Conservation (phyloP, 2,329 filamentous ascomycete species). For the Coniochaeta prunicola region DNA sequence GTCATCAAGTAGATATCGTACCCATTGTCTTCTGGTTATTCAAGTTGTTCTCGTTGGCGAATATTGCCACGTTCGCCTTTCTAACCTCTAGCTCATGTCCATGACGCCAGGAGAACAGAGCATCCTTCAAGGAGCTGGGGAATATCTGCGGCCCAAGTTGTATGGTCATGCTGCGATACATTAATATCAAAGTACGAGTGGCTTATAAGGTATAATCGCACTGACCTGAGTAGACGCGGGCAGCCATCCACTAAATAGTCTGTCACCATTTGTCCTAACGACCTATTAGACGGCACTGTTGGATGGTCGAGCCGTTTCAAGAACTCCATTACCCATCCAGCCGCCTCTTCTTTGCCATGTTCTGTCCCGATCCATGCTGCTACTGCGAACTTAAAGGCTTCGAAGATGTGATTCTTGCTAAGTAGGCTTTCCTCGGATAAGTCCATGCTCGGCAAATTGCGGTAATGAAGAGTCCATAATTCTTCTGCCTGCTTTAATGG, state of each 20-base stretch:
- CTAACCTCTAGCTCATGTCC: background rate
- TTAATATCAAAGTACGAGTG: background rate
- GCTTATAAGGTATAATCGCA: background rate
- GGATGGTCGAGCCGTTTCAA: background rate
- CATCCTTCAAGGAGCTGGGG: background rate
- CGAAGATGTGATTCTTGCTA: constrained; percentile 13
- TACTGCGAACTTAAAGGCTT: constrained; percentile 23
- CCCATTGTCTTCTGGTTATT: constrained; percentile 12
- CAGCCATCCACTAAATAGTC: background rate
- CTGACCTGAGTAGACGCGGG: background rate
- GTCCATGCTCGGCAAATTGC: background rate
- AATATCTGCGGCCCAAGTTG: background rate
- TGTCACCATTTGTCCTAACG: background rate
- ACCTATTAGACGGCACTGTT: background rate
- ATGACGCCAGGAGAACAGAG: background rate
- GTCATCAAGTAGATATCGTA: constrained; percentile 6
- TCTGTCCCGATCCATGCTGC: constrained; percentile 20
- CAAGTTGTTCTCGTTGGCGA: constrained; percentile 12
- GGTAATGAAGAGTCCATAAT: constrained; percentile 17
- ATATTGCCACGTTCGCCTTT: background rate
- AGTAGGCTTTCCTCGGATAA: background rate
- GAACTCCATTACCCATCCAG: background rate
- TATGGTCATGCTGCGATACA: background rate
- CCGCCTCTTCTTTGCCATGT: constrained; percentile 15
- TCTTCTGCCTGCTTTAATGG: constrained; percentile 14